Evolutionary conservation across 441 rosid genomes (phyloP).

Genomic region (Pelargonium citronellum): DNA sequence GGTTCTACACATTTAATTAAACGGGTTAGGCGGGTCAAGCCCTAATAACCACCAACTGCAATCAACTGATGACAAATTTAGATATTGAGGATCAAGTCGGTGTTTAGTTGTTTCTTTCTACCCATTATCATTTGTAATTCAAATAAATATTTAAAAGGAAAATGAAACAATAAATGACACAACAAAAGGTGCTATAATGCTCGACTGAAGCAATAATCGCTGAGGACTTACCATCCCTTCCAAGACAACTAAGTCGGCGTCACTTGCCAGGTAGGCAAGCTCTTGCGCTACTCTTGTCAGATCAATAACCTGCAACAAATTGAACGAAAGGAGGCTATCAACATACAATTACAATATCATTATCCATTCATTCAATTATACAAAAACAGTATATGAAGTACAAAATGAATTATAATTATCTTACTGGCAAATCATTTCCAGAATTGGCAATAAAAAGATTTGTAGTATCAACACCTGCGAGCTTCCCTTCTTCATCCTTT

Average conservation of each 20-base stretch:
- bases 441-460: slow-evolving; percentile 85
- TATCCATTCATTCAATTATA: not conserved
- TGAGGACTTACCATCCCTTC: slow-evolving; percentile 89
- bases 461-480: slow-evolving; percentile 65
- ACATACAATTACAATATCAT: not conserved
- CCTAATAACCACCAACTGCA: not conserved
- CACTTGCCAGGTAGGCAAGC: slow-evolving; percentile 69
- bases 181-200: not conserved
- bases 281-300: slow-evolving; percentile 75
- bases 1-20: too few species aligned
- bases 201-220: slow-evolving; percentile 3
- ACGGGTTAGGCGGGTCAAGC: too few species aligned
- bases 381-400: not conserved
- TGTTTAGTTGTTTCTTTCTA: not conserved
- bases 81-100: not conserved
- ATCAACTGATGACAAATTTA: not conserved
- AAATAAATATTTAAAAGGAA: not conserved
- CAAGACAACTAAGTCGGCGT: slow-evolving; percentile 81
- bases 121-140: slow-evolving; percentile 1
- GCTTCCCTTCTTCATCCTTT: slow-evolving; percentile 72
- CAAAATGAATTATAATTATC: slow-evolving; percentile 15
- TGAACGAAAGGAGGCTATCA: slow-evolving; percentile 13
- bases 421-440: slow-evolving; percentile 94
- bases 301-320: slow-evolving; percentile 72
- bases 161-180: not conserved